Evolutionary conservation across 192 early-diverging fungal species (phyloP).

Genomic region (Obelidium mucronatum): DNA sequence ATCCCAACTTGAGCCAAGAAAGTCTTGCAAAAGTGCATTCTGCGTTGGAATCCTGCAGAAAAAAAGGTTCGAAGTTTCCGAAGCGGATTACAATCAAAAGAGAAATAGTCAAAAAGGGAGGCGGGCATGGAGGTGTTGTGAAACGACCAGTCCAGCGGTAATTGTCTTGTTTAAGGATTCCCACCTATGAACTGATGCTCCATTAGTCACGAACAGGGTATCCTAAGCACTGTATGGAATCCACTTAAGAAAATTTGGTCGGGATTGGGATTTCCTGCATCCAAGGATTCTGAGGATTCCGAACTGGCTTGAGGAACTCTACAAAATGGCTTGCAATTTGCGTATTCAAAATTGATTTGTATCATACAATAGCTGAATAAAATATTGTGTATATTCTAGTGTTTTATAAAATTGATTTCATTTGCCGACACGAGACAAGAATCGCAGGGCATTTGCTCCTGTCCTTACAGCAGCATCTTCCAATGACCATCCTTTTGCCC

Average conservation of each 20-base stretch:
- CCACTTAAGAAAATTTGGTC: background rate
- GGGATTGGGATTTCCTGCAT: background rate
- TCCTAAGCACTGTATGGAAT: background rate
- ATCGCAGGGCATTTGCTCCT: constrained; percentile 56
- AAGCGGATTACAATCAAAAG: background rate
- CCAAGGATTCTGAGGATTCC: constrained; percentile 2
- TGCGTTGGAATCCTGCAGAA: background rate
- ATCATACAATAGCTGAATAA: background rate
- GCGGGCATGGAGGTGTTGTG: background rate
- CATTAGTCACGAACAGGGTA: background rate
- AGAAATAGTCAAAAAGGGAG: background rate
- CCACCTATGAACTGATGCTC: too few species aligned
- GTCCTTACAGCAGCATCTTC: constrained; percentile 56
- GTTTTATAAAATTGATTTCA: background rate
- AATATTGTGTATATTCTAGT: background rate
- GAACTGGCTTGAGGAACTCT: too few species aligned
- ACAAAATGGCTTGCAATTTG: background rate
- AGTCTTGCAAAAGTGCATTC: background rate
- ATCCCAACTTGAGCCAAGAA: background rate
- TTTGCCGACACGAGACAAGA: constrained; percentile 29
- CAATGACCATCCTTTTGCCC: constrained; percentile 66
- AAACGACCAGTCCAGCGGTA: background rate
- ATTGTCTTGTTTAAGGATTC: too few species aligned
- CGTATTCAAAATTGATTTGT: too few species aligned
- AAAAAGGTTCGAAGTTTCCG: background rate